Evolutionary conservation across 179 eudicot genomes (phyloP), one percentile per base, ranked within the genome.

Genomic region (Silene coronaria): DNA sequence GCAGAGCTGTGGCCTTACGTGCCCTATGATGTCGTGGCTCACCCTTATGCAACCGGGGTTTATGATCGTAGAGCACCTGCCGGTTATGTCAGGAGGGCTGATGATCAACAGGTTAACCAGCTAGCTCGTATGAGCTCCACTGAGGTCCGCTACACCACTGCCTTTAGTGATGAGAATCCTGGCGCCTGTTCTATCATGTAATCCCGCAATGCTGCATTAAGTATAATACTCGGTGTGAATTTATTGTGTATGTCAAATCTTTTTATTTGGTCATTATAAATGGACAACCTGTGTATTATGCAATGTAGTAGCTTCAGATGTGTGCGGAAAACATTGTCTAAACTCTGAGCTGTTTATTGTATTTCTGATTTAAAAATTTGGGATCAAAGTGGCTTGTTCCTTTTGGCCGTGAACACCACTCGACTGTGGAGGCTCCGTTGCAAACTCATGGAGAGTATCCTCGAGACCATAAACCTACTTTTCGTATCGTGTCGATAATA

Each of bases 111-210:
- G 9, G 46, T 36, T 14, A 71, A 81, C 13, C 82, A 79, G 46
- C 84, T 90, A 17, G 85, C 87, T 0, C 83, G 92, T 26, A 90
- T 90, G 71, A 87, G 89, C 72, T 90, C 96, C 7, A 90, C 96
- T 14, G 96, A 90, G 79, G 92, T 90, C 23, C 78, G 90, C 19
- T 90, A 90, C 78, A 89, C 91, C 30, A 85, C 96, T 0, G 96
- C 96, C 2, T 90, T 90, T 67, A 90, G 96, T 46, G 96, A 90
- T 70, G 96, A 90, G 45, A 90, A 90, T 53, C 86, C 92, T 8
- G 14, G 71, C 1, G 96, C 91, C 6, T 90, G 92, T 77, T 73
- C 83, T 5, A 78, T 90, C 48, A 89, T 90, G 95, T 88, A 81
- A 84, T 77, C 13, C 13, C 2, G 0, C 10, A 3, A 12, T 12